Evolutionary conservation across 306 rosid species (phyloP), one percentile per base, ranked within the genome.

Genomic region (Glycine tomentella): DNA sequence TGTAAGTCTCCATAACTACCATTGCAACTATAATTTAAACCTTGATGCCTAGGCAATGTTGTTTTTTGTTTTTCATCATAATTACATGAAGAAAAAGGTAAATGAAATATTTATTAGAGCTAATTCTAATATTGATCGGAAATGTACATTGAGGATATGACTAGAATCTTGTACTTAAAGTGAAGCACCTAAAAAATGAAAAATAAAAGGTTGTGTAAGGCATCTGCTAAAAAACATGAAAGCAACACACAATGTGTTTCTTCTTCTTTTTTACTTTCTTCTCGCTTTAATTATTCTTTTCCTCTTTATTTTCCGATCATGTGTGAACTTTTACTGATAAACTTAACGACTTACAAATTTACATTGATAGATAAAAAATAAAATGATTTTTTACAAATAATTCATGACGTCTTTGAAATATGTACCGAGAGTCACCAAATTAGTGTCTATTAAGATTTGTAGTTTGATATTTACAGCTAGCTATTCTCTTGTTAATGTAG

Each of bases 141-240:
- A 57, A 12, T 34, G 8, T 9, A 25, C 31, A 38, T 53, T n/a
- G 49, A 46, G 7, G 7, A 48, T 40, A 52, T 80, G 49, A 46
- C 34, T 33, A 63, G 72, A 70, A 70, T 80, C 76, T 45, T 76
- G 81, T 70, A 14, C 72, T 9, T 45, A 71, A 85, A 81, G 87
- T 56, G 80, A 82, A 61, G 20, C 61, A 55, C 40, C 66, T 48
- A 48, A 71, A 69, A 25, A 82, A 11, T 17, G 56, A 74, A 63
- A 56, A 44, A 74, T 14, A 42, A 65, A 74, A 74, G 20, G 69
- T 52, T 31, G 70, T 52, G 13, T 4, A 17, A 64, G 76, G 81
- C 62, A 81, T 74, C 57, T 45, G 70, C 55, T 66, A 74, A 52
- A 75, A 44, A 48, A 12, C 75, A 74, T 74, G 80, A 75, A 75